Evolutionary conservation across 2,329 filamentous ascomycete genomes (phyloP), one percentile per base, ranked within the genome.

Genomic region (Fusarium metavorans): DNA sequence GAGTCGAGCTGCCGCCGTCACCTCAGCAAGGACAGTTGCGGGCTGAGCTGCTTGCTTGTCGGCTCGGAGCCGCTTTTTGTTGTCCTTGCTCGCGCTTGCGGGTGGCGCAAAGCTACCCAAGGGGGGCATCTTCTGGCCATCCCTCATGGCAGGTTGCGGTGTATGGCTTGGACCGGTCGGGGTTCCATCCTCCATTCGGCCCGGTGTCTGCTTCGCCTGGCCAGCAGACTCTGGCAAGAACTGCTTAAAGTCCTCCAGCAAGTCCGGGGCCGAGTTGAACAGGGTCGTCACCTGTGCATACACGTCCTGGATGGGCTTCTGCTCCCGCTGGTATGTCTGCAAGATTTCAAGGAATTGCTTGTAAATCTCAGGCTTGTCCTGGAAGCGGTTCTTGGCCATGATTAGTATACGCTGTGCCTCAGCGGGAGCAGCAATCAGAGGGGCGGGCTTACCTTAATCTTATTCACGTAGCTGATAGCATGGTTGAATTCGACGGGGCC

Each of bases 401-500:
- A 70, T 79, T 74, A 78, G 76, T 71, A 67, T 41, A 63, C 60
- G 60, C 63, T 65, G 63, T 56, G 39, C 63, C 64, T 70, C 25
- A 11, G 13, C 35, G 41, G 20, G 20, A 10, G 23, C 2, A n/a
- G 10, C n/a, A 39, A 68, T 52, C 68, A 39, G 57, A 61, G 63
- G 57, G 35, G 78, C 89, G 56, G 35, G 78, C 89, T 82, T 85
- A 97, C 95, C 92, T 99, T 99, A 80, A 99, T 99, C 85, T 99
- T 99, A 82, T 99, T 99, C 64, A 99, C 97, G 80, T 99, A 99
- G 82, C 95, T 98, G 74, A 99, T 99, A 1, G 97, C 97, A 84
- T 99, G 97, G 81, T 99, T 99, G 83, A 99, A 99, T 81, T 99
- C 97, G 20, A 99, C 97, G 1, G 97, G 97, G 0, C 95, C 96